Evolutionary conservation across 2,329 filamentous ascomycete species (phyloP), one percentile per base, ranked within the genome.

Genomic region (Aspergillus phoenicis): DNA sequence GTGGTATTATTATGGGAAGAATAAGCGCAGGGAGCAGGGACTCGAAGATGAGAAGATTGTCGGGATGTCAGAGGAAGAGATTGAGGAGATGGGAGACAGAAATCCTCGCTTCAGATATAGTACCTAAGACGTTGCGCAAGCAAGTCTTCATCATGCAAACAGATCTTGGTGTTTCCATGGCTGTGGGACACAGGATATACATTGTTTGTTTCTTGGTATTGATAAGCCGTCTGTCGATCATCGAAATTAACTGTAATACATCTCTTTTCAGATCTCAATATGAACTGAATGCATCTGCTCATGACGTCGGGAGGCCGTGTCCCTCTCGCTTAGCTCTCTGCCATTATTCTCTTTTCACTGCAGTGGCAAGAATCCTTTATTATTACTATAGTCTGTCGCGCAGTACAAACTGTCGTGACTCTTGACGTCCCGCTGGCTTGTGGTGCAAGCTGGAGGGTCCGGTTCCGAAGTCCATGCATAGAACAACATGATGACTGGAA

Each of bases 1-100:
- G 82, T 75, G 80, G 62, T 85, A 80, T 75, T 85, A 83, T 65
- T 67, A 71, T 38, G 65, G 74, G 13, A 73, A 80, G 68, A 89
- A 89, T 62, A 76, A 73, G 64, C 73, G 70, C 41, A 70, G 75
- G 60, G 72, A 64, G 4, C 65, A 67, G 24, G 78, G 78, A 2
- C 63, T 74, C 11, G 73, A 78, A 59, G 75, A 80, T 61, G 68
- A 71, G 5, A 78, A 74, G 58, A 71, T 79, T 48, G 69, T 68
- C 2, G 75, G 72, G 5, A 73, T 78, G 68, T 71, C 74, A 4
- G 77, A 80, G 47, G 76, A 78, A 26, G 75, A 78, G 38, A 76
- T 80, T 57, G 70, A 74, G 47, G 78, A 80, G 61, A 71, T 80
- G 68, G 78, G 78, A 5, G 78, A 80, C 62, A 73, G 70, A 28